phyloP scores from a whole-genome alignment of 106 monocot species.

The Allium sativum region DNA sequence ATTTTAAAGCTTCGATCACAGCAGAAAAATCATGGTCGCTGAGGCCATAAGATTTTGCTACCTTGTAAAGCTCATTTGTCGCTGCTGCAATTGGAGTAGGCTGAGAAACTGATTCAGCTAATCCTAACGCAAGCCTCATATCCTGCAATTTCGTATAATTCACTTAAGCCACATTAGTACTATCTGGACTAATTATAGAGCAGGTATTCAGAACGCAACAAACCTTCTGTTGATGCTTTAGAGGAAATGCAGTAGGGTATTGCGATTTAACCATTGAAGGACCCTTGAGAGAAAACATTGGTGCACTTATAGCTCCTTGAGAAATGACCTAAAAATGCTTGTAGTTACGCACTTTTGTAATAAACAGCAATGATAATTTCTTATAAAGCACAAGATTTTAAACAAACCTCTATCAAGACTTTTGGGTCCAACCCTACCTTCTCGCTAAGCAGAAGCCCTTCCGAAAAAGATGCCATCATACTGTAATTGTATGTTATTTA shows the following conservation, averaged over 20 bases:
- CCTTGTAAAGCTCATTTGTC: slow-evolving; percentile 81
- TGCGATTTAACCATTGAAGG: slow-evolving; percentile 72
- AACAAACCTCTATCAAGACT: slow-evolving; percentile 66
- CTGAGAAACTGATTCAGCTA: slow-evolving; percentile 76
- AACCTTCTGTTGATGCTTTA: slow-evolving; percentile 98
- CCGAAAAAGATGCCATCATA: slow-evolving; percentile 94
- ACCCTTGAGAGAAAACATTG: slow-evolving; percentile 83
- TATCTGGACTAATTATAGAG: background rate
- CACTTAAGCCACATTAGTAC: background rate
- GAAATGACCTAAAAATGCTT: slow-evolving; percentile 54
- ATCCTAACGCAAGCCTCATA: slow-evolving; percentile 67
- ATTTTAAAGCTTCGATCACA: slow-evolving; percentile 68
- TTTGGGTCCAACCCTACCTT: slow-evolving; percentile 74
- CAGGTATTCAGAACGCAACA: background rate
- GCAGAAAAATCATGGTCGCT: slow-evolving; percentile 86
- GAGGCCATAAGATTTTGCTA: slow-evolving; percentile 75
- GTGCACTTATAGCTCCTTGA: slow-evolving; percentile 83
- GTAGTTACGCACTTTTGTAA: background rate
- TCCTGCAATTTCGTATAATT: slow-evolving; percentile 33
- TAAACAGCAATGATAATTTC: too few relatives aligned
- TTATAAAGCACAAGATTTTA: background rate
- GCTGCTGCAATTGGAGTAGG: slow-evolving; percentile 73
- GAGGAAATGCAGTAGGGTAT: slow-evolving; percentile 75
- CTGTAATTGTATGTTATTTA: slow-evolving; percentile 22
- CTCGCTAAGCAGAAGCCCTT: slow-evolving; percentile 70